Percentiles rank a stretch among this genome's conserved stretches.
These are phyloP conservation scores for Eremochloa ophiuroides DNA, from an alignment of 176 grass and related monocot genomes.

Conservation along the genomic window DNA sequence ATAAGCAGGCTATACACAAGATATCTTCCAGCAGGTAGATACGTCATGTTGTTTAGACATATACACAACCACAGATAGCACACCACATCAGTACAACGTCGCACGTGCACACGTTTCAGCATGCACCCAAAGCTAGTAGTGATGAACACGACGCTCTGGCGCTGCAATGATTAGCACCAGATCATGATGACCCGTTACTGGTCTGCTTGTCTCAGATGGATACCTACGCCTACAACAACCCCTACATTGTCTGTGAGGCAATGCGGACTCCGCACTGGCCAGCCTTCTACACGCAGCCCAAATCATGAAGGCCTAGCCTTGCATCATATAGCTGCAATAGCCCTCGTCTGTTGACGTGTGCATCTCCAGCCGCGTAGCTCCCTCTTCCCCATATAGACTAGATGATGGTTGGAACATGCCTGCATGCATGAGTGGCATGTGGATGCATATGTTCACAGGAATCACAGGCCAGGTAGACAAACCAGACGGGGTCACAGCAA, in stretches of 20 bases:
- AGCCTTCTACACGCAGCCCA: too few species aligned
- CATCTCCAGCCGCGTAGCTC: too few species aligned
- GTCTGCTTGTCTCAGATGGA: not conserved
- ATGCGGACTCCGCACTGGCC: too few species aligned
- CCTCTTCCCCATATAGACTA: not conserved
- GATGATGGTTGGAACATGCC: too few species aligned
- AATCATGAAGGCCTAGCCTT: too few species aligned
- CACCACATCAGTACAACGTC: not conserved
- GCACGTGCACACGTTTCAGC: not conserved
- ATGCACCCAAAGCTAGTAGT: not conserved
- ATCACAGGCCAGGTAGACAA: not conserved
- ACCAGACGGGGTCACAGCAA: rapidly evolving
- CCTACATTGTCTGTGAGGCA: too few species aligned
- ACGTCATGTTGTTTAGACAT: not conserved
- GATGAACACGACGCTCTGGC: too few species aligned
- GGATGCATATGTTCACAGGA: not conserved
- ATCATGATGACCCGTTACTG: not conserved
- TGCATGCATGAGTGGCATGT: too few species aligned
- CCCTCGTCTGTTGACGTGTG: not conserved
- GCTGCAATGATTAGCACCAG: not conserved
- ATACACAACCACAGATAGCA: not conserved
- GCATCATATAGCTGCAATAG: too few species aligned
- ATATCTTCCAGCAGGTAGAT: not conserved
- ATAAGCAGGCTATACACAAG: not conserved
- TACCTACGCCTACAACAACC: not conserved